phyloP scores from a whole-genome alignment of 345 rosid species.

The rapeseed (Brassica napus) region DNA sequence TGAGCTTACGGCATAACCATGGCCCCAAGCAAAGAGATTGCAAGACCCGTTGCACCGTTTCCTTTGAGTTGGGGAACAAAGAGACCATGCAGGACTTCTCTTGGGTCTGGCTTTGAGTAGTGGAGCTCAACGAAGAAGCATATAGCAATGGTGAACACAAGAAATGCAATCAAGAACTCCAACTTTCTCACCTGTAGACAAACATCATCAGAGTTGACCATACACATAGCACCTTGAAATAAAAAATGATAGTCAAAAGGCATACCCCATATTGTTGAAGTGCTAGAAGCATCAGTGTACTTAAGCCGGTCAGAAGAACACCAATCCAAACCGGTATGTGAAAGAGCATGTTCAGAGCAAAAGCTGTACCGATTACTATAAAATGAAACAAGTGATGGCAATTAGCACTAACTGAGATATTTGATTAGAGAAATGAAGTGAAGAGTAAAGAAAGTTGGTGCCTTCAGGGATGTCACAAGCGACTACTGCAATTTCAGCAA shows the following conservation, averaged over 20 bases:
- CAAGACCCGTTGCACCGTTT: conserved; percentile 90
- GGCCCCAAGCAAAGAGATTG: conserved; percentile 95
- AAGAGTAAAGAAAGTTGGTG: conserved; percentile 23
- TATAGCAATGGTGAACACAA: conserved; percentile 78
- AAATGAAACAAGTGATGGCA: background rate
- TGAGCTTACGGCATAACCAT: conserved; percentile 90
- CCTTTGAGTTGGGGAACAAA: conserved; percentile 92
- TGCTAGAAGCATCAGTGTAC: conserved; percentile 79
- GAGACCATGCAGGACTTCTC: conserved; percentile 76
- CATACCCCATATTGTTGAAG: conserved; percentile 82
- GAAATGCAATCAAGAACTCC: conserved; percentile 76
- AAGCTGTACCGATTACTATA: conserved; percentile 91
- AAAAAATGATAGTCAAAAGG: background rate
- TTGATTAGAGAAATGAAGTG: background rate
- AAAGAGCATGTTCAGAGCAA: conserved; percentile 95
- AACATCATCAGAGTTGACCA: conserved; percentile 2
- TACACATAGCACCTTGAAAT: background rate
- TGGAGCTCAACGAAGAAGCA: conserved; percentile 82
- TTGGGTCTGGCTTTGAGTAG: conserved; percentile 74
- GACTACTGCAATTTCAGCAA: conserved; percentile 87
- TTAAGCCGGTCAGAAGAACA: conserved; percentile 85
- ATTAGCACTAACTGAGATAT: conserved; percentile 3
- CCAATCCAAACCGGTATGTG: conserved; percentile 84
- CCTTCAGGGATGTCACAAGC: conserved; percentile 99
- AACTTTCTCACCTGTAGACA: conserved; percentile 75